phyloP scores from a whole-genome alignment of 495 filamentous ascomycete genomes.

The Aspergillus saccharolyticus region DNA sequence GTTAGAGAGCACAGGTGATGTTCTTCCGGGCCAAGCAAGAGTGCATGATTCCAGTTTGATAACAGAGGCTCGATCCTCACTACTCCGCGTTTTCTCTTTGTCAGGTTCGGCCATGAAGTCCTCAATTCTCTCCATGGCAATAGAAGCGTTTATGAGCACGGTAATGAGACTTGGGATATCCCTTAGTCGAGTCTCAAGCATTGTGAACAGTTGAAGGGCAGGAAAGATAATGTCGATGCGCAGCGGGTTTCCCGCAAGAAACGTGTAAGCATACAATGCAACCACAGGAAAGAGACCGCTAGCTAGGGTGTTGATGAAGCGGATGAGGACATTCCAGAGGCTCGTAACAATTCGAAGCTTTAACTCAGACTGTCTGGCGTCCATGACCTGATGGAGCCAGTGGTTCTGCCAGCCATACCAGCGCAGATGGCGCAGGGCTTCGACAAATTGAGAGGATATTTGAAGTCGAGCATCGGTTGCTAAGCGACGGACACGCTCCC shows the following conservation, averaged over 20 bases:
- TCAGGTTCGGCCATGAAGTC: slow-evolving; percentile 80
- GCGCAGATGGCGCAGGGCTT: slow-evolving; percentile 75
- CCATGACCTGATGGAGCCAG: slow-evolving; percentile 71
- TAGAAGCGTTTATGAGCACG: slow-evolving; percentile 64
- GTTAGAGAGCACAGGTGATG: slow-evolving; percentile 54
- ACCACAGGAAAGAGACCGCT: slow-evolving; percentile 71
- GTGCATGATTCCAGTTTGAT: slow-evolving; percentile 57
- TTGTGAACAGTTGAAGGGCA: slow-evolving; percentile 68
- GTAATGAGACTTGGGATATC: slow-evolving; percentile 69
- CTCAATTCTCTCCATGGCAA: slow-evolving; percentile 74
- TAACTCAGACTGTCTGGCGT: slow-evolving; percentile 62
- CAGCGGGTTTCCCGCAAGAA: slow-evolving; percentile 56
- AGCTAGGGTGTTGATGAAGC: slow-evolving; percentile 56
- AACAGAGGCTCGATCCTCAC: slow-evolving; percentile 21
- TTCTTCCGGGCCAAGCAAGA: slow-evolving; percentile 71
- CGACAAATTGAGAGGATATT: slow-evolving; percentile 72
- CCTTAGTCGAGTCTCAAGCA: slow-evolving; percentile 64
- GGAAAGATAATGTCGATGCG: slow-evolving; percentile 77
- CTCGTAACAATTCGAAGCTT: slow-evolving; percentile 59
- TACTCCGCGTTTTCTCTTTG: slow-evolving; percentile 48
- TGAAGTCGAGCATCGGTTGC: slow-evolving; percentile 70
- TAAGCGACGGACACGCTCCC: slow-evolving; percentile 58
- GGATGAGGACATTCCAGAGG: slow-evolving; percentile 54
- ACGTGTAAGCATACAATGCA: slow-evolving; percentile 73
- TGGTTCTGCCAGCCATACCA: slow-evolving; percentile 85